Evolutionary conservation across 345 rosid genomes (phyloP).

Genomic region (Aethionema arabicum): DNA sequence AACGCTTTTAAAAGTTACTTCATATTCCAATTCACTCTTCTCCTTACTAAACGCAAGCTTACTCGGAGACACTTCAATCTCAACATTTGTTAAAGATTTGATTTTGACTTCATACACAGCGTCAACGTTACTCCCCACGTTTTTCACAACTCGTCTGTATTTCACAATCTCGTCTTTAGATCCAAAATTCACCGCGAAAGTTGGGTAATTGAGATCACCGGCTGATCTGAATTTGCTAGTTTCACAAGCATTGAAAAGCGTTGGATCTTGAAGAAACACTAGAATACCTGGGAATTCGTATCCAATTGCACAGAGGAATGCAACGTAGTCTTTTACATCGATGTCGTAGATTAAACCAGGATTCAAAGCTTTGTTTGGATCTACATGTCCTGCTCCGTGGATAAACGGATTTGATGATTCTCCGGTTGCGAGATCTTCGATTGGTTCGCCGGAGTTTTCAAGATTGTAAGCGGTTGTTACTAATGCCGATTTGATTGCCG

Average conservation of each 20-base stretch:
- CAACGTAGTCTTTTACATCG: slow-evolving; percentile 44
- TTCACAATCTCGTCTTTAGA: slow-evolving; percentile 40
- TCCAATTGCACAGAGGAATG: slow-evolving; percentile 86
- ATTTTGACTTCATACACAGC: slow-evolving; percentile 62
- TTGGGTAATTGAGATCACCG: slow-evolving; percentile 72
- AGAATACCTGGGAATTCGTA: slow-evolving; percentile 52
- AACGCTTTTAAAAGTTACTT: slow-evolving; percentile 56
- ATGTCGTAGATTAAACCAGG: slow-evolving; percentile 84
- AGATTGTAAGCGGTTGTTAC: slow-evolving; percentile 70
- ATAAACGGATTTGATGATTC: slow-evolving; percentile 61
- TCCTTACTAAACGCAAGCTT: slow-evolving; percentile 61
- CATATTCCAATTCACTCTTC: slow-evolving; percentile 49
- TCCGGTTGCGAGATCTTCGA: slow-evolving; percentile 74
- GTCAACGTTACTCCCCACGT: slow-evolving; percentile 56
- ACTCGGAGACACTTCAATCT: slow-evolving; percentile 55
- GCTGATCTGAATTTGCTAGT: slow-evolving; percentile 41
- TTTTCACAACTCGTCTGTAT: slow-evolving; percentile 60
- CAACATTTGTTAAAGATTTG: slow-evolving; percentile 56
- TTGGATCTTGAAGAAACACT: slow-evolving; percentile 54
- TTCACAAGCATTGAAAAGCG: slow-evolving; percentile 40
- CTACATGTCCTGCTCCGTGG: slow-evolving; percentile 85
- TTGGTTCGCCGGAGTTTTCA: slow-evolving; percentile 62
- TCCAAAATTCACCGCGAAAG: slow-evolving; percentile 59
- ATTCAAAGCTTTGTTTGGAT: slow-evolving; percentile 72
- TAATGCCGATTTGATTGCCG: slow-evolving; percentile 67